These are phyloP conservation scores for Zanthoxylum bungeanum DNA, from an alignment of 345 rosid genomes.

Conservation along the genomic window DNA sequence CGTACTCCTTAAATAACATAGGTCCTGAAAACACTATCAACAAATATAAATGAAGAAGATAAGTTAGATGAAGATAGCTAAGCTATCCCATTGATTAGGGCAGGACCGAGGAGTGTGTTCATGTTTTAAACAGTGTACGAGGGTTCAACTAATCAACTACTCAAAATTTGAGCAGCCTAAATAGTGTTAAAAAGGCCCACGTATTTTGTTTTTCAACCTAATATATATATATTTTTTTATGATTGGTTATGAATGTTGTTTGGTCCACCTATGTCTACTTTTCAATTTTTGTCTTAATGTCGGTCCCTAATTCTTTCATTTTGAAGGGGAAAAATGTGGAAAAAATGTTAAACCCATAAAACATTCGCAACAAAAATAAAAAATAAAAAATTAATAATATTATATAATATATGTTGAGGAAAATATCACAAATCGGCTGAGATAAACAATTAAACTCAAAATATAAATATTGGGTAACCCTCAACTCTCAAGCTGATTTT, in stretches of 20 bases:
- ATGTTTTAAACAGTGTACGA: neutral
- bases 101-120: neutral
- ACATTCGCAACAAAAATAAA: too few relatives aligned
- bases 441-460: too few relatives aligned
- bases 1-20: too few relatives aligned
- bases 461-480: too few relatives aligned
- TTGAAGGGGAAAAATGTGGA: neutral
- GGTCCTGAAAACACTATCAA: too few relatives aligned
- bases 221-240: too few relatives aligned
- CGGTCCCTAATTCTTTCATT: neutral
- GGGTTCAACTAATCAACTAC: neutral
- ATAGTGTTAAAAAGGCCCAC: neutral
- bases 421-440: too few relatives aligned
- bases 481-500: too few relatives aligned
- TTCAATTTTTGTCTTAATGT: neutral
- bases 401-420: too few relatives aligned
- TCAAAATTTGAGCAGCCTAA: neutral
- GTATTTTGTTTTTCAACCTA: neutral
- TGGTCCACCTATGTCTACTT: slow-evolving; percentile 4
- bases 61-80: neutral
- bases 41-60: neutral
- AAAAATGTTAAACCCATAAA: neutral
- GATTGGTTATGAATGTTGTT: neutral
- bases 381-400: too few relatives aligned
- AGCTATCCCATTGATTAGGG: neutral